Evolutionary conservation across 2,329 filamentous ascomycete genomes (phyloP), one percentile per base, ranked within the genome.

Genomic region (Hortaea werneckii): DNA sequence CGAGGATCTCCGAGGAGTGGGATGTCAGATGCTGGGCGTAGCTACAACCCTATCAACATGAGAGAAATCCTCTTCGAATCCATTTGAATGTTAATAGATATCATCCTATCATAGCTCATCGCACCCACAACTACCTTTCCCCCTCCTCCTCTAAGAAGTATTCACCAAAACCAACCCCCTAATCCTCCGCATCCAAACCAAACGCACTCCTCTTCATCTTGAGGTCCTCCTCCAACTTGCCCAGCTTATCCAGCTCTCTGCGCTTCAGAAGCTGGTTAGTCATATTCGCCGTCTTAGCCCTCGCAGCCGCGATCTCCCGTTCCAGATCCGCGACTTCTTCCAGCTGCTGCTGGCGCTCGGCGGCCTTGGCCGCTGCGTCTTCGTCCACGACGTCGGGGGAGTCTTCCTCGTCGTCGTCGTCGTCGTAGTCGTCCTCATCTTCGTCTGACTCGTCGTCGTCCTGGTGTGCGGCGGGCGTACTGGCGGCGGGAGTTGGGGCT

Each of bases 291-390:
- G 68, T 62, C 42, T 60, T 60, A 43, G 50, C 48, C 41, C 51
- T 50, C 13, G 67, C 67, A 27, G 64, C 60, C 37, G 65, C 65
- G 37, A 79, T 68, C 48, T 73, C 68, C 40, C 67, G 66, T 58
- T 78, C 69, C 51, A 79, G 54, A 55, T 78, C 76, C 4, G 67
- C 68, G 43, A 80, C 75, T 59, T 79, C 74, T 46, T 75, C 73
- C 41, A 67, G 65, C 28, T 72, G 61, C 50, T 72, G 68, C 38
- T 71, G 67, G 26, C 68, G 60, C 51, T 74, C 67, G 27, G 71
- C 68, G 28, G 72, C 65, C 37, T 65, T 65, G 12, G 70, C 73
- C 2, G 67, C 66, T 3, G 71, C 72, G 43, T 76, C 75, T 32
- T 77, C 74, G 46, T 77, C 73, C 28, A 73, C 59, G n/a, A 67